Conservation (phyloP, 2,329 filamentous ascomycete genomes). For the Teratosphaeria nubilosa region DNA sequence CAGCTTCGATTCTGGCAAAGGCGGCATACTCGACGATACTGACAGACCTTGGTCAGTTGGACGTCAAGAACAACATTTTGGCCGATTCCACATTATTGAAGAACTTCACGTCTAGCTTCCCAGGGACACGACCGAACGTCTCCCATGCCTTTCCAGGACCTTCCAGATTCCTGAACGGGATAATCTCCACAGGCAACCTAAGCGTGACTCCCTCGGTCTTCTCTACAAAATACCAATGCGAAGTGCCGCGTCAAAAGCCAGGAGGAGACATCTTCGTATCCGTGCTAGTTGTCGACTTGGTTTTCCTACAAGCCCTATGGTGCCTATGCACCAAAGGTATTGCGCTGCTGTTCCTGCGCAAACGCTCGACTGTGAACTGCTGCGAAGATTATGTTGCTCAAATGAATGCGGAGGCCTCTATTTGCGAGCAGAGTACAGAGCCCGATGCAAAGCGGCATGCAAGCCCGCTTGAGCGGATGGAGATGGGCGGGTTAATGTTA, state of each 20-base stretch:
- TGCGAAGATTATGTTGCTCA: neutral
- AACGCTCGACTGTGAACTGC: neutral
- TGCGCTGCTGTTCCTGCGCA: neutral
- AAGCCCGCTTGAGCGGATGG: neutral
- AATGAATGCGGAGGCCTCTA: neutral
- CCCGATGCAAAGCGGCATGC: no score
- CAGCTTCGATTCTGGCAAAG: conserved; percentile 9
- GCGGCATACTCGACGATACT: conserved; percentile 8
- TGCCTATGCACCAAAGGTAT: neutral
- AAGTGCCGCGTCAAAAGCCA: conserved; percentile 10
- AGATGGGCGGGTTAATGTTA: neutral
- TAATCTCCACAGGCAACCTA: neutral
- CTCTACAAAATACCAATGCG: conserved; percentile 9
- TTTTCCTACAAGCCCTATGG: conserved; percentile 8
- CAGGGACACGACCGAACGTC: conserved; percentile 1
- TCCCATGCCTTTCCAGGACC: conserved; percentile 5
- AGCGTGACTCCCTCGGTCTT: conserved; percentile 6
- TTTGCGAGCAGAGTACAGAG: neutral
- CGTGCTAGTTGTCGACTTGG: conserved; percentile 11
- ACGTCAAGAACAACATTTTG: conserved; percentile 8
- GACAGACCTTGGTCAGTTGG: conserved; percentile 7
- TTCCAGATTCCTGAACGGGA: neutral
- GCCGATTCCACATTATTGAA: conserved; percentile 1
- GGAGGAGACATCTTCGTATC: conserved; percentile 8
- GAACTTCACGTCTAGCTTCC: conserved; percentile 11